phyloP scores from a whole-genome alignment of 805 yeast genomes.

The Blastobotrys robertii region DNA sequence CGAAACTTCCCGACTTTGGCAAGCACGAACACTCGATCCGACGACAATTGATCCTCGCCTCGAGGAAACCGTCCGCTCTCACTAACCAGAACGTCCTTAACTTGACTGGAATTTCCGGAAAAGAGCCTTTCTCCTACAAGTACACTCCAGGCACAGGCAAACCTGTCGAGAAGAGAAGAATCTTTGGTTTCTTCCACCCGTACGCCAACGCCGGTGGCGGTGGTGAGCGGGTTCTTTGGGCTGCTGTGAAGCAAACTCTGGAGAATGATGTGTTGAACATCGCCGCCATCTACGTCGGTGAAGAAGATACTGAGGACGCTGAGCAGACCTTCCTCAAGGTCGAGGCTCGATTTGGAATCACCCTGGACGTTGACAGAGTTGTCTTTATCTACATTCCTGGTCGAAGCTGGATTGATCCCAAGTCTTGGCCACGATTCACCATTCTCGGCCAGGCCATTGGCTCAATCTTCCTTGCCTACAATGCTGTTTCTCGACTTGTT shows the following conservation, averaged over 20 bases:
- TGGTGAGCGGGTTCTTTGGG: conserved; percentile 96
- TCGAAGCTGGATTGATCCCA: conserved; percentile 55
- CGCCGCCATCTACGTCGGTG: conserved; percentile 68
- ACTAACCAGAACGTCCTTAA: conserved; percentile 7
- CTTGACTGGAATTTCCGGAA: conserved; percentile 2
- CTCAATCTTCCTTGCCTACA: conserved; percentile 54
- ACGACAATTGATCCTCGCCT: conserved; percentile 29
- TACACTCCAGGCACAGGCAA: conserved; percentile 12
- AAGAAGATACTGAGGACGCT: conserved; percentile 29
- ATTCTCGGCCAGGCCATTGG: conserved; percentile 84
- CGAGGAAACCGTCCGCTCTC: conserved; percentile 25
- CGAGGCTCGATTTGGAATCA: conserved; percentile 40
- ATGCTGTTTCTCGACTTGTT: conserved; percentile 52
- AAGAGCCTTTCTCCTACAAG: background rate
- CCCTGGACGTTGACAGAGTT: conserved; percentile 41
- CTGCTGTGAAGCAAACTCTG: conserved; percentile 70
- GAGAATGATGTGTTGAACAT: conserved; percentile 38
- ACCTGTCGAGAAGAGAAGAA: conserved; percentile 27
- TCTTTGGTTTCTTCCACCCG: conserved; percentile 91
- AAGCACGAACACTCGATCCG: conserved; percentile 27
- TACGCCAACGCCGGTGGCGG: conserved; percentile 96
- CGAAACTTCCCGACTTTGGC: conserved; percentile 14
- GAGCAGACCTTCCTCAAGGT: conserved; percentile 35
- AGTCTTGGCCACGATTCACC: conserved; percentile 70
- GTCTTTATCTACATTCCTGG: conserved; percentile 51